Evolutionary conservation across 2,329 filamentous ascomycete species (phyloP), one percentile per base, ranked within the genome.

Genomic region (Fusarium metavorans): DNA sequence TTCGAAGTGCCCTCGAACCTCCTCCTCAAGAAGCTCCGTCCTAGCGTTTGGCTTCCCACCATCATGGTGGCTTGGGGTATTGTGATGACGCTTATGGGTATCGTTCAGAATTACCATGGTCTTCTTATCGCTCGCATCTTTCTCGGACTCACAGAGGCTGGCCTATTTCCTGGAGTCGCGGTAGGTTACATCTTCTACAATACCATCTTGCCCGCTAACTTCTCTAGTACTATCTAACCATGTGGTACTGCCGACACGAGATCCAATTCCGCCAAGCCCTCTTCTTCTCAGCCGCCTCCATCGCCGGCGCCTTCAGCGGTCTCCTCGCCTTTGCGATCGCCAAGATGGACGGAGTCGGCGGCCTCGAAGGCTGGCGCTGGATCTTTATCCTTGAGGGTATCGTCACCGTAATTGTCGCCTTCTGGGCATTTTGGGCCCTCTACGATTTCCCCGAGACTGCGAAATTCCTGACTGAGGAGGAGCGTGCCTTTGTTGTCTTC

Each of bases 401-500:
- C 1, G 88, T 87, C 0, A 95, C 93, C 0, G 87, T 94, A 1
- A 2, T 95, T 1, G 87, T 95, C 6, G 94, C 93, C 1, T 68
- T 91, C 5, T 76, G 86, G 1, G 91, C 91, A 1, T 95, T 93
- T 82, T 95, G 91, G 85, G 86, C 92, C 72, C 89, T 97, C 1
- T 88, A 94, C 75, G 94, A 97, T 78, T 97, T 95, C 76, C 95
- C 95, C 0, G 94, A 95, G 72, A 91, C 93, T 27, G 94, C 94
- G 0, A 88, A 77, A 0, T 97, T 97, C 80, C 87, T 97, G 25
- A 91, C 90, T 0, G 88, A 91, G 10, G 88, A 90, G 37, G 94
- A 97, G 76, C 89, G 92, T 4, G 88, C 87, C 1, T 91, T 94
- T 56, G 92, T 97, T 0, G 84, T 95, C 3, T 88, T 89, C 18